Base-by-base conservation (phyloP, 2,329 filamentous ascomycete species). In the Cephalotrichum gorgonifer region DNA sequence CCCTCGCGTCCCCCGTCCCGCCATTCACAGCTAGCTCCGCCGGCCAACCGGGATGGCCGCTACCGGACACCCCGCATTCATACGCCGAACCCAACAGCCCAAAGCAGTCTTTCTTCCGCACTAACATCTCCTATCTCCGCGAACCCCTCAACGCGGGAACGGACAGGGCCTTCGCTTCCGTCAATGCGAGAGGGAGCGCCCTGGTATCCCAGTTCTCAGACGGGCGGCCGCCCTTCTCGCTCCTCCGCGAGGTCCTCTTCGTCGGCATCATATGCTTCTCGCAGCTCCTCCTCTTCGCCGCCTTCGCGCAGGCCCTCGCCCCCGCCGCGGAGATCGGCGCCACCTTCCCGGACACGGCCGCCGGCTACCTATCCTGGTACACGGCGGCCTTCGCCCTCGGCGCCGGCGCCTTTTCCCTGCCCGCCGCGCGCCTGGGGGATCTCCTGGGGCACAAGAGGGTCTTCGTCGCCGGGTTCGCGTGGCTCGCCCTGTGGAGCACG, bases 321-420 rank as follows among this genome's bases (percentile, higher is more conserved):
- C 52, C 52, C 27, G 47, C 50, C 11, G 45, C 49, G 26, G 44
- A 48, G 26, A 52, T 54, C 22, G 48, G 45, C 2, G 45, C 47
- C 27, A 46, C 48, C 30, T 78, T 79, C 52, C 62, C 63, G 15
- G 60, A 72, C 43, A 64, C 57, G 3, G 64, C 69, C 2, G 59
- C 64, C 0, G 70, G 69, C 8, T 59, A 70, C n/a, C 62, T 79
- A 14, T 70, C 68, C 43, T 82, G 79, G 77, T 70, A 75, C 43
- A 67, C 77, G 11, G 77, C 76, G 1, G 76, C 75, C 1, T 84
- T 80, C 57, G 71, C 67, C 9, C 60, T 82, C 54, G 76, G 68
- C 6, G 65, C 69, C 6, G 78, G 78, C 11, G 74, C 77, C 0
- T 81, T 81, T 54, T 74, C 82, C 28, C 64, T 83, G 3, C 64